Evolutionary conservation across 2,329 filamentous ascomycete species (phyloP), one percentile per base, ranked within the genome.

Genomic region (Fusarium acutatum): DNA sequence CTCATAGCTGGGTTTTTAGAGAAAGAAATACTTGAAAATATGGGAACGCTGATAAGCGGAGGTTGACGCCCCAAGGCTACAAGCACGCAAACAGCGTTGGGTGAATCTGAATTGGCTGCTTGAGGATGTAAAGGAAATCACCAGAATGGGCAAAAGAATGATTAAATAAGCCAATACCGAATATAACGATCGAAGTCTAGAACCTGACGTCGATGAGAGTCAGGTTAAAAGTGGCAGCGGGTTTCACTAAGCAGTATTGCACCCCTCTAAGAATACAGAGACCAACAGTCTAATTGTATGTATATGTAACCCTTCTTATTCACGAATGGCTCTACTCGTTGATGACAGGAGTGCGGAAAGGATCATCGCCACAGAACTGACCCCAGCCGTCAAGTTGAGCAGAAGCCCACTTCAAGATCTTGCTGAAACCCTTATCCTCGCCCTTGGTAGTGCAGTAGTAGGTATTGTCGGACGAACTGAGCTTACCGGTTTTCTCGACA

Each of bases 301-400:
- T n/a, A 24, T 18, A 49, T 22, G 11, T 18, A 17, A 12, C 20
- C 18, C 7, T 43, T n/a, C 43, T 26, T 30, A 18, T 13, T 18
- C 10, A 5, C 24, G 13, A 26, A 24, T 56, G 6, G 37, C n/a
- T 24, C 62, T 67, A 79, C 47, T 69, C 62, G 30, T 77, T 44
- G 11, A 75, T 44, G 24, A 73, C 72, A 14, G 77, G 75, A 41
- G 76, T 79, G 50, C 72, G 74, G 60, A 79, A 80, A 18, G 73
- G 62, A n/a, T 71, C 58, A 34, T 67, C 69, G 11, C 65, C 71
- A 54, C 80, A 81, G 64, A 79, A 81, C 68, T 81, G 75, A 18
- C 77, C 77, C 80, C 80, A 81, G 4, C 80, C 79, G 49, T 81
- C 80, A 38, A 81, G 73, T 69, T 75, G 78, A 63, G 72, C 77